Evolutionary conservation across 371 early-diverging fungal genomes (phyloP), one percentile per base, ranked within the genome.

Genomic region (Mucor irregularis): DNA sequence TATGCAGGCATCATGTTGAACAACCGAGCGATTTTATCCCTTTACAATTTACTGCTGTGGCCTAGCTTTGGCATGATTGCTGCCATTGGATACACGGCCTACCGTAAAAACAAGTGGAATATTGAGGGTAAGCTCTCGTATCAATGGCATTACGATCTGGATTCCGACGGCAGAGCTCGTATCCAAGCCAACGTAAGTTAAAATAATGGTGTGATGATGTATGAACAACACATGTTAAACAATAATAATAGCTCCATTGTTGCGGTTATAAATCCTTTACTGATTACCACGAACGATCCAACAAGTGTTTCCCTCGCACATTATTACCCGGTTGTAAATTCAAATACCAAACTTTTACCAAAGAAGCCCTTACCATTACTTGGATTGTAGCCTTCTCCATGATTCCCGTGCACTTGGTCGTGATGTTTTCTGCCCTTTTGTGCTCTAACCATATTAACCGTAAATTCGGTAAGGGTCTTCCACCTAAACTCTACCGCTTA

Each of bases 401-500:
- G 25, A 53, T 84, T 4, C 77, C 79, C 8, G 25, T 74, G 22
- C 81, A 81, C 56, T 39, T 84, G 14, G 59, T 81, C 30, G 74
- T 82, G 11, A 50, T 84, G 53, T 51, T 81, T 19, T 68, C 76
- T 0, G 83, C 71, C 0, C 54, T 84, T 14, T 54, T 84, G 9
- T 84, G 85, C 45, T 74, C 83, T 8, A 82, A 84, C 42, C 85
- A 84, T 43, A 68, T 84, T 46, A 81, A 84, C 26, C 74, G 74
- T 40, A 66, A 65, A 37, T 79, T 79, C 28, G 76, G 76, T 22
- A 79, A 79, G 43, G 66, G 68, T 3, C 48, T 79, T 11, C 80
- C 80, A 1, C 80, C 80, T 8, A 79, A 79, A 44, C 64, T 79
- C 11, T 79, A 79, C 44, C 76, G 74, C 6, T 42, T 79, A 33